Base-by-base conservation (phyloP, 257 asterid species). In the Fraxinus anomala region DNA sequence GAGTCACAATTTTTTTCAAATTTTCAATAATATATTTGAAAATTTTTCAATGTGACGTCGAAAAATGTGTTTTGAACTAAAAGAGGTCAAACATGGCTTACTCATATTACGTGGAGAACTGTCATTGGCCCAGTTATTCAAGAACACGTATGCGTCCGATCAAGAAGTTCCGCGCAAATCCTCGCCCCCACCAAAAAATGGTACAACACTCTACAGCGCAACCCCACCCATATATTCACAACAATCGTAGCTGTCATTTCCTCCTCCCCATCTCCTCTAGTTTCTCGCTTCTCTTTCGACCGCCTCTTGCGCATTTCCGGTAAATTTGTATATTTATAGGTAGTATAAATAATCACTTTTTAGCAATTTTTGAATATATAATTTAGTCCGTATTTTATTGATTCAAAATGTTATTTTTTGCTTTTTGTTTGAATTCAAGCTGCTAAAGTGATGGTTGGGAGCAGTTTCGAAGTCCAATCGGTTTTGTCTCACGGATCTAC, bases 371-470 rank as follows among this genome's bases (percentile, higher is more conserved):
- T 81, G 21, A 16, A 14, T 12, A 11, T 7, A 24, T 69, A 6
- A 8, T 36, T 82, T 51, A 24, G 17, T 54, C 8, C 5, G 3
- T 1, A 61, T 72, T 42, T 12, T 42, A 42, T 40, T 40, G 47
- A 4, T 36, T 11, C 51, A 70, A 31, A 33, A 31, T 47, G 78
- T 63, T 68, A 68, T 4, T 19, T 19, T 49, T 6, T 28, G 17
- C 16, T 42, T 75, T 75, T 82, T 75, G 47, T 49, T 30, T 17
- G 68, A 74, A 28, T 30, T 72, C 4, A 51, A 37, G 76, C 70
- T 74, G 85, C 80, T 73, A 10, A 2, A n/a, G 71, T 34, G 77
- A 88, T 86, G 93, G 92, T 85, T 36, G 92, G 91, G 77, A 83
- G 85, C 86, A 79, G 75, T 68, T 31, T 63, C 30, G 76, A 33